phyloP scores from a whole-genome alignment of 139 green algal genomes.

The Tetradesmus obliquus region DNA sequence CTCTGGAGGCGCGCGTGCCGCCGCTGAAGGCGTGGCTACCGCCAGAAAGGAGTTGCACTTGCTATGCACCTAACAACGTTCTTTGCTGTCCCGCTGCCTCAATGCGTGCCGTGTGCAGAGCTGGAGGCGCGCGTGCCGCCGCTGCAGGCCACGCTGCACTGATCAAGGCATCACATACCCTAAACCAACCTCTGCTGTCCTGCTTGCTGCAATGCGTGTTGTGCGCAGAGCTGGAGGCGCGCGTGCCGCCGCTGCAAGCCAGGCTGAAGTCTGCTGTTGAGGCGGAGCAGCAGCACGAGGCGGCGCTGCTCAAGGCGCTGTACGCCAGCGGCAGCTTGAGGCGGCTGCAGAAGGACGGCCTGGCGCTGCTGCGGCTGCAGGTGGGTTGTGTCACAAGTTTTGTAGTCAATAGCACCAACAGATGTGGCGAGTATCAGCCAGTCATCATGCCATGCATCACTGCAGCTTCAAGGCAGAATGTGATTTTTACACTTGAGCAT shows the following conservation, averaged over 20 bases:
- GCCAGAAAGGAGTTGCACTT: too few species aligned
- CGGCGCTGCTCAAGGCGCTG: slow-evolving; percentile 43
- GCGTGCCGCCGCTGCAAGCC: slow-evolving; percentile 33
- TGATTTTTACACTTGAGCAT: too few species aligned
- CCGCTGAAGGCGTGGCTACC: slow-evolving; percentile 7
- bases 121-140: neutral
- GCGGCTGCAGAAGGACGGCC: slow-evolving; percentile 58
- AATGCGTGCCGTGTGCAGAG: neutral
- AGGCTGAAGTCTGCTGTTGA: slow-evolving; percentile 50
- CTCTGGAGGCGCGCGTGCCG: neutral
- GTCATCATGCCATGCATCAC: too few species aligned
- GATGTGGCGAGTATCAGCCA: neutral
- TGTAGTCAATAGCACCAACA: neutral
- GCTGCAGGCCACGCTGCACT: slow-evolving; percentile 44
- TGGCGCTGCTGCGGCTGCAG: slow-evolving; percentile 54
- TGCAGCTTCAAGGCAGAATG: too few species aligned
- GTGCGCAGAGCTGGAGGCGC: neutral
- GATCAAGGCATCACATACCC: neutral
- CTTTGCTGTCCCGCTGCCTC: too few species aligned
- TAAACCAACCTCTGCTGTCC: too few species aligned
- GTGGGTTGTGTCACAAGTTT: neutral
- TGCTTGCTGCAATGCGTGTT: neutral
- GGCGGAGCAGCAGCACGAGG: slow-evolving; percentile 57
- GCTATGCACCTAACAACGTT: too few species aligned
- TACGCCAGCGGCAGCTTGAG: slow-evolving; percentile 54